Conservation (phyloP, 352 stramenopile genomes). For the Pythium folliculosum region DNA sequence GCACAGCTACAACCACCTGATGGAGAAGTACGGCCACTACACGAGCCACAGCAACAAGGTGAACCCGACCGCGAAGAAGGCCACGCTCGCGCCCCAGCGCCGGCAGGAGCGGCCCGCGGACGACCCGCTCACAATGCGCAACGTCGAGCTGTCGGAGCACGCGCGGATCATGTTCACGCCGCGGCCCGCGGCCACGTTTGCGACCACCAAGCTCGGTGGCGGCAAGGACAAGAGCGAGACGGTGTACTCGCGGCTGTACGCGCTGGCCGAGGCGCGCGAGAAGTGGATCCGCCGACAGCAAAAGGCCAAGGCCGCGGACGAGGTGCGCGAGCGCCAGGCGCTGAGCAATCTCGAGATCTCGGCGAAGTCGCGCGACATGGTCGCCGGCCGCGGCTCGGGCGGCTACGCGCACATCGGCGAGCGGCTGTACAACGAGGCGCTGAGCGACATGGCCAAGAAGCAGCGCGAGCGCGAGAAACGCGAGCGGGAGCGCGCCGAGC, state of each 20-base stretch:
- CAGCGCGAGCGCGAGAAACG: conserved; percentile 48
- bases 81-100: not conserved
- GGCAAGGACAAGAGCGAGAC: conserved; percentile 37
- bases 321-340: conserved; percentile 42
- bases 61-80: conserved; percentile 24
- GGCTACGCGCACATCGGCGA: conserved; percentile 71
- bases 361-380: conserved; percentile 59
- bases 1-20: conserved; percentile 69
- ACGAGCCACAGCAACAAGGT: conserved; percentile 68
- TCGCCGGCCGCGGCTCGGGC: conserved; percentile 51
- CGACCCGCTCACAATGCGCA: conserved; percentile 39
- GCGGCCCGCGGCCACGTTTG: conserved; percentile 12
- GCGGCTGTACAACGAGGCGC: conserved; percentile 69
- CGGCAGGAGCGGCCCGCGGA: not conserved
- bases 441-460: conserved; percentile 68
- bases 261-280: conserved; percentile 65
- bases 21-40: conserved; percentile 79
- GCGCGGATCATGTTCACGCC: conserved; percentile 26
- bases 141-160: conserved; percentile 38
- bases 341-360: conserved; percentile 53
- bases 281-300: conserved; percentile 77
- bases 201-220: not conserved
- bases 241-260: conserved; percentile 68
- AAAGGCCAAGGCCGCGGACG: conserved; percentile 64
- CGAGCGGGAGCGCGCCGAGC: conserved; percentile 40